Evolutionary conservation across 768 basidiomycete genomes (phyloP).

Genomic region (Psilocybe subaeruginosa): DNA sequence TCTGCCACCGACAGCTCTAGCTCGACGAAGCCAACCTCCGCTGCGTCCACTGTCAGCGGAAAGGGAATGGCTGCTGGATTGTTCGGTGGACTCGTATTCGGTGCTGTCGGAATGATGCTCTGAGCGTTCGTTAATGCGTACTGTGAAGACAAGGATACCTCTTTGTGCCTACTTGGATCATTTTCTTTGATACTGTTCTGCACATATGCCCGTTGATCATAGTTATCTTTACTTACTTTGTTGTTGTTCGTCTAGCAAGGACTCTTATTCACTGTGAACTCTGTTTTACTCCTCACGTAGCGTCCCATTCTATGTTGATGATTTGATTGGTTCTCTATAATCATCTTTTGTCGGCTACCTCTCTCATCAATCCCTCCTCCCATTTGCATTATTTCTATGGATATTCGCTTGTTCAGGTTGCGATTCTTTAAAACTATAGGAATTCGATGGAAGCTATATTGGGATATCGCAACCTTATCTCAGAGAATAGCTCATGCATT

Average conservation of each 20-base stretch:
- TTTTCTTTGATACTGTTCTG: not conserved
- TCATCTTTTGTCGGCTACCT: too few species aligned
- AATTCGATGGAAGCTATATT: too few species aligned
- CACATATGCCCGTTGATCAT: not conserved
- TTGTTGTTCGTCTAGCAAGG: not conserved
- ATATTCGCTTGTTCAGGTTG: too few species aligned
- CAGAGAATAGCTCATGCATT: too few species aligned
- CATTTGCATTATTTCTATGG: too few species aligned
- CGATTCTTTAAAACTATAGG: too few species aligned
- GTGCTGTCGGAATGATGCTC: slow-evolving; percentile 11
- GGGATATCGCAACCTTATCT: too few species aligned
- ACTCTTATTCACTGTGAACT: not conserved
- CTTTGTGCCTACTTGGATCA: not conserved
- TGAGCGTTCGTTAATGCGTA: not conserved
- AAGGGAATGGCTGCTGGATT: slow-evolving; percentile 2
- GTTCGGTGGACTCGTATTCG: slow-evolving; percentile 2
- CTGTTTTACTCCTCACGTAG: not conserved
- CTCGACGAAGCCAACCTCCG: slow-evolving; percentile 3
- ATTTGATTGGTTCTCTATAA: not conserved
- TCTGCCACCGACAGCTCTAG: slow-evolving; percentile 19
- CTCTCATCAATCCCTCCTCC: too few species aligned
- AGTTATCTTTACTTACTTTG: not conserved
- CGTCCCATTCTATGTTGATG: not conserved
- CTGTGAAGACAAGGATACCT: not conserved
- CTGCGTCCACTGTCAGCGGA: not conserved